Percentiles rank a stretch among this genome's conserved stretches.
Evolutionary conservation across 163 green algal species (phyloP).

Genomic region (Prototheca stagnorum): DNA sequence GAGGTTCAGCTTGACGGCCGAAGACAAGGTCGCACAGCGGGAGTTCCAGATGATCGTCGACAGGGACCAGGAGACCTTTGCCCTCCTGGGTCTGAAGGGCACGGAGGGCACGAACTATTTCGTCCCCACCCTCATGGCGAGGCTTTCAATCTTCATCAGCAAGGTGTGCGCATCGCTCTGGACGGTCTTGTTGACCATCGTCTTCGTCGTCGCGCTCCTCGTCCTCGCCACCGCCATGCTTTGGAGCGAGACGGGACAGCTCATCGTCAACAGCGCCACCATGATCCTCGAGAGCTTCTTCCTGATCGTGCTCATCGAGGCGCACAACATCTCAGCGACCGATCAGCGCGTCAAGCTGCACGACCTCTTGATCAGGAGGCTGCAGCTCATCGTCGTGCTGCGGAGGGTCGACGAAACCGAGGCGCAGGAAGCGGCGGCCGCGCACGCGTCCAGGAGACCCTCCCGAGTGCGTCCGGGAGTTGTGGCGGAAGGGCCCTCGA

Average conservation of each 20-base stretch:
- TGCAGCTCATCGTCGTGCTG: constrained; percentile 7
- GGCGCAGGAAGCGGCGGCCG: too few relatives aligned
- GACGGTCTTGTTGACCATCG: not conserved
- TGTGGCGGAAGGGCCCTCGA: too few relatives aligned
- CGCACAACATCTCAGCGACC: constrained; percentile 6
- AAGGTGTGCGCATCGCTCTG: constrained; percentile 2
- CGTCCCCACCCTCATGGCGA: constrained; percentile 1
- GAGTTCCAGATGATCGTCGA: constrained; percentile 2
- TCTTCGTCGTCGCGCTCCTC: constrained; percentile 2
- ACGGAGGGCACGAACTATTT: not conserved
- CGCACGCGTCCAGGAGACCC: too few relatives aligned
- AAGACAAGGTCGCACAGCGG: not conserved
- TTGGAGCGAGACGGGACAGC: constrained; percentile 4
- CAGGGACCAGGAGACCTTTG: constrained; percentile 4
- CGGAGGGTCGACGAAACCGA: constrained; percentile 1
- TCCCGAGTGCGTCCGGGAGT: too few relatives aligned
- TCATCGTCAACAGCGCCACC: constrained; percentile 7
- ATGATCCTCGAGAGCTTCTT: constrained; percentile 9
- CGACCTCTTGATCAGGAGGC: constrained; percentile 5
- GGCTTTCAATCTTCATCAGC: constrained; percentile 2
- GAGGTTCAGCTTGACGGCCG: constrained; percentile 2
- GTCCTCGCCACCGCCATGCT: constrained; percentile 3
- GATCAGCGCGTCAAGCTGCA: constrained; percentile 5
- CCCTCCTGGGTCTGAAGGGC: not conserved
- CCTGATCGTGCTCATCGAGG: constrained; percentile 9